These are phyloP conservation scores for Scheffersomyces parashehatae DNA, from an alignment of 1,139 yeast genomes.

Conservation along the genomic window DNA sequence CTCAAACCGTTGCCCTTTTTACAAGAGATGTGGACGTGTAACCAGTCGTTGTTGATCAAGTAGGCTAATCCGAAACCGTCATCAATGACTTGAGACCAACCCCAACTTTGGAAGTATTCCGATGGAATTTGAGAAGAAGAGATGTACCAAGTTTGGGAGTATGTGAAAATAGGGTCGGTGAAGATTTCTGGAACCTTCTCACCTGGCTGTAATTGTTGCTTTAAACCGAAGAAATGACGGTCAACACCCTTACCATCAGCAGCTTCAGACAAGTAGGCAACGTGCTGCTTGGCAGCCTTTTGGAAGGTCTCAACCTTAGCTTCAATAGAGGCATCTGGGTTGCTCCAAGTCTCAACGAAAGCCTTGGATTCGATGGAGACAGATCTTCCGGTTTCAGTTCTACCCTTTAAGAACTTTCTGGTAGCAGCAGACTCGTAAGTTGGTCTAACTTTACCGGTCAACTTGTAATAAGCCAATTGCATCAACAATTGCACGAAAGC, in stretches of 20 bases:
- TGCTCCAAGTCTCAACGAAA: constrained; percentile 77
- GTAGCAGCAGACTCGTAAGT: constrained; percentile 98
- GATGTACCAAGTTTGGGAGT: constrained; percentile 82
- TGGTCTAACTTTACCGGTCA: constrained; percentile 80
- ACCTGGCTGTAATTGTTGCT: constrained; percentile 63
- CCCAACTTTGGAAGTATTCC: constrained; percentile 89
- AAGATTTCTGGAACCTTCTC: constrained; percentile 71
- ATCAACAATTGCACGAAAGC: constrained; percentile 75
- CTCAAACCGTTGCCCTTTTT: constrained; percentile 70
- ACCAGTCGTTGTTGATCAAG: constrained; percentile 83
- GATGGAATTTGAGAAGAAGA: constrained; percentile 91
- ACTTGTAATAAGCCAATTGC: constrained; percentile 77
- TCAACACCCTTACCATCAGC: constrained; percentile 89
- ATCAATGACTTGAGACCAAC: constrained; percentile 95
- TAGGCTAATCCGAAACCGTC: constrained; percentile 94
- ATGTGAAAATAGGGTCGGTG: constrained; percentile 71
- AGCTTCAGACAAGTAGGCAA: constrained; percentile 72
- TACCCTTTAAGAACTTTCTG: constrained; percentile 81
- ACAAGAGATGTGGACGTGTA: constrained; percentile 83
- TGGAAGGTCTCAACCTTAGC: constrained; percentile 72
- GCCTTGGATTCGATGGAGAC: constrained; percentile 75
- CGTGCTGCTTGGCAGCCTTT: constrained; percentile 75
- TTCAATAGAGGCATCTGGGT: constrained; percentile 50
- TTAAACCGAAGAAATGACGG: constrained; percentile 89
- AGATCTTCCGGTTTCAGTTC: constrained; percentile 94